A percentile compares a stretch with the other conserved stretches of the same genome.
phyloP scores from a whole-genome alignment of 2,329 filamentous ascomycete species.

The Purpureocillium lavendulum region DNA sequence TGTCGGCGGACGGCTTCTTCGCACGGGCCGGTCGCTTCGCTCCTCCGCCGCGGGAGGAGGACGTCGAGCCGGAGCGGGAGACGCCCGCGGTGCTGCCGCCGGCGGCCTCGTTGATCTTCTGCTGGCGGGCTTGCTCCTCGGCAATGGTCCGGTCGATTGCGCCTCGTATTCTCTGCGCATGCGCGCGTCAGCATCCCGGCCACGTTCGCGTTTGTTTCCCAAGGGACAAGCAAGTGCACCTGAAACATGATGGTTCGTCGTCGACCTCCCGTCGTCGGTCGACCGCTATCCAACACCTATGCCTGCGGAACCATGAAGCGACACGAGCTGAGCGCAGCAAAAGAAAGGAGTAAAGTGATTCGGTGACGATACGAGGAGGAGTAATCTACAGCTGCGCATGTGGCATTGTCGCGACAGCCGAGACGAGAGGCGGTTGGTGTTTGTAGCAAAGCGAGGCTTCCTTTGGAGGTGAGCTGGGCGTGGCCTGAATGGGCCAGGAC shows the following conservation, averaged over 20 bases:
- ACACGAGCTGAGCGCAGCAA: too few species aligned
- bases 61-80: constrained; percentile 27
- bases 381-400: not conserved
- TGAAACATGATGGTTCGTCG: constrained; percentile 19
- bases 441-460: not conserved
- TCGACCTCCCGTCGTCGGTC: not conserved
- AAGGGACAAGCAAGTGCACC: constrained; percentile 8
- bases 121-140: constrained; percentile 81
- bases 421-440: too few species aligned
- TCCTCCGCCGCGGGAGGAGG: constrained; percentile 29
- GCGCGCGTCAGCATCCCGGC: too few species aligned
- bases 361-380: too few species aligned
- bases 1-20: constrained; percentile 29
- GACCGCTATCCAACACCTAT: not conserved
- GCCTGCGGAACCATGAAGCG: too few species aligned
- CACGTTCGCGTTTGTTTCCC: too few species aligned
- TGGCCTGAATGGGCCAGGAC: too few species aligned
- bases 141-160: constrained; percentile 82
- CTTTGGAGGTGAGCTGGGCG: not conserved
- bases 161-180: constrained; percentile 63
- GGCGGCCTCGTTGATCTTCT: constrained; percentile 39
- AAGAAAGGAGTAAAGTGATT: too few species aligned
- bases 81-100: constrained; percentile 21
- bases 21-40: constrained; percentile 21
- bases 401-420: not conserved